Percentiles rank a stretch among this genome's conserved stretches.
Evolutionary conservation across 768 basidiomycete species (phyloP).

Genomic region (Ramaria sp.): DNA sequence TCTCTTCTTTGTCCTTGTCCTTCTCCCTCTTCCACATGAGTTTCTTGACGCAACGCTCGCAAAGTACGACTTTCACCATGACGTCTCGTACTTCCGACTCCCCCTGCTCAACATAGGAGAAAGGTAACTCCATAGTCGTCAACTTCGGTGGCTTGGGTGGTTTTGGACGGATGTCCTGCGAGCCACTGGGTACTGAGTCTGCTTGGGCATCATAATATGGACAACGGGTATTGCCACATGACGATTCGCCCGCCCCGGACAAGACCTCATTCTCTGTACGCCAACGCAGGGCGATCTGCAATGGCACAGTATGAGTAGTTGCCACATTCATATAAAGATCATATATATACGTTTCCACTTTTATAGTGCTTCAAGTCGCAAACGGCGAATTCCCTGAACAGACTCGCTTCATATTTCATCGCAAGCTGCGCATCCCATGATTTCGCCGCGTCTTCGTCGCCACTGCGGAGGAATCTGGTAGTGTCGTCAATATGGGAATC

Average conservation of each 20-base stretch:
- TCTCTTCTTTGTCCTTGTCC: conserved; percentile 23
- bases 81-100: conserved; percentile 50
- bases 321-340: not conserved
- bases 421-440: conserved; percentile 85
- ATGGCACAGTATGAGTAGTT: not conserved
- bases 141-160: conserved; percentile 27
- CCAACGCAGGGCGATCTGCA: conserved; percentile 85
- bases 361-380: conserved; percentile 97
- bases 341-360: conserved; percentile 60
- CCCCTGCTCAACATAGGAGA: conserved; percentile 76
- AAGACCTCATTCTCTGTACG: conserved; percentile 87
- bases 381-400: conserved; percentile 87
- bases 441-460: conserved; percentile 25
- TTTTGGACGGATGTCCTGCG: conserved; percentile 12
- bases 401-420: conserved; percentile 73
- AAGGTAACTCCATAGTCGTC: conserved; percentile 80
- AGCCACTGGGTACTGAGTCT: not conserved
- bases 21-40: conserved; percentile 76
- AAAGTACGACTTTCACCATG: conserved; percentile 86
- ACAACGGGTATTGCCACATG: conserved; percentile 87
- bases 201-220: conserved; percentile 37
- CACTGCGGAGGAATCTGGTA: conserved; percentile 66
- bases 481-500: not conserved
- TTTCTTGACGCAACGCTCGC: conserved; percentile 69
- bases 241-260: conserved; percentile 72